These are phyloP conservation scores for Adansonia gregorii DNA, from an alignment of 441 rosid species.

Conservation along the genomic window DNA sequence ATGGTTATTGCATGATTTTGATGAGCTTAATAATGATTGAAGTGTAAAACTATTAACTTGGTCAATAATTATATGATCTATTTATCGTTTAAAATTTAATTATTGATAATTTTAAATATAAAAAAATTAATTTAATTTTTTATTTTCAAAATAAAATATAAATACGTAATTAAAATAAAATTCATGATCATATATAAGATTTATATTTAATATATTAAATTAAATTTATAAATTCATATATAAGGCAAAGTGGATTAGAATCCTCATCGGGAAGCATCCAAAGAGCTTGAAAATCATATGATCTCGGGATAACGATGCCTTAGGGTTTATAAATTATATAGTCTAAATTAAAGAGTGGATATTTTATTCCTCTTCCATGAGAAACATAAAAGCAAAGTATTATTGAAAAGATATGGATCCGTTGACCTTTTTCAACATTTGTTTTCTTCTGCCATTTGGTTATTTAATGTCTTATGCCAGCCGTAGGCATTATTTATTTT, in stretches of 20 bases:
- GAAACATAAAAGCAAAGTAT: conserved; percentile 23
- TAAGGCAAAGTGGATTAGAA: conserved; percentile 23
- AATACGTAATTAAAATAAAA: no score
- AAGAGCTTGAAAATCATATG: conserved; percentile 33
- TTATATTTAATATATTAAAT: no score
- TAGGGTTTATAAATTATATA: background rate
- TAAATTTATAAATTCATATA: no score
- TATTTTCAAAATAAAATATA: no score
- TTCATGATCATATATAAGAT: no score
- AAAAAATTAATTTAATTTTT: no score
- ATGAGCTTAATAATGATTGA: background rate
- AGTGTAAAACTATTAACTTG: background rate
- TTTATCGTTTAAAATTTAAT: no score
- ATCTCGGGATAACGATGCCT: conserved; percentile 27
- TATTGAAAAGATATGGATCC: conserved; percentile 30
- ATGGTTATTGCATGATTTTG: background rate
- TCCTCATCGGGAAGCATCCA: conserved; percentile 39
- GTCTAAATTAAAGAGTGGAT: background rate
- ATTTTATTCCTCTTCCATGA: conserved; percentile 25
- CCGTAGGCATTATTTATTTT: conserved; percentile 35
- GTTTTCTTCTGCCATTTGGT: conserved; percentile 30
- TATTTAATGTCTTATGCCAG: conserved; percentile 41
- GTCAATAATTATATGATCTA: no score
- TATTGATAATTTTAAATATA: no score
- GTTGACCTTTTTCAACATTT: conserved; percentile 47